Evolutionary conservation across 768 basidiomycete genomes (phyloP), one percentile per base, ranked within the genome.

Genomic region (Panaeolus papilionaceus): DNA sequence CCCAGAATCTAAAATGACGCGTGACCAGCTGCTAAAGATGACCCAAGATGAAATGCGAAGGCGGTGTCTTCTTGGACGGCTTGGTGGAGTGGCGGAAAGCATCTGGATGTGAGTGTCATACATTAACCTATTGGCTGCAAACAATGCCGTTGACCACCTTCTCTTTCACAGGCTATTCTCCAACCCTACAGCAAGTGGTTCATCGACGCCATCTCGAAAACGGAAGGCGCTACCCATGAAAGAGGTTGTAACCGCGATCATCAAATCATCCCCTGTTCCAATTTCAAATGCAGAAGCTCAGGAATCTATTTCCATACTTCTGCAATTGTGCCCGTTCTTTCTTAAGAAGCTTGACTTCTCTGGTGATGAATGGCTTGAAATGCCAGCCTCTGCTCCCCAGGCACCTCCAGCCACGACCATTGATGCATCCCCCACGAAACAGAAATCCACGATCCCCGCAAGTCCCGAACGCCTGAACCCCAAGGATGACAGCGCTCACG

Each of bases 191-290:
- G 66, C 78, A 0, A 84, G 85, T 7, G 78, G 86, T 11, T 81
- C 84, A 4, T 77, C 85, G 1, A 84, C 87, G 3, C 84, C 89
- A 18, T 82, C 86, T 3, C 86, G 93, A 62, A 93, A 92, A 76
- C 87, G 93, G 47, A 89, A 90, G 49, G 86, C 89, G 28, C 79
- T 94, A 63, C 92, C 90, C 16, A 77, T 81, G 16, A 83, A 83
- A 38, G 92, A 94, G 73, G 90, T 94, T 38, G 82, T 83, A 4
- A 78, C 85, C 26, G 89, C 92, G 11, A 80, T 95, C 67, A 78
- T 94, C 65, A 94, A 94, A 78, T 94, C 92, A 0, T 93, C 92
- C 0, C 89, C 91, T 1, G 89, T 94, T 6, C 92, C 93, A 8
- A 87, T 93, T 69, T 94, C 93, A 20, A 78, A 82, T 33, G 89